Conservation (phyloP, 1,139 yeast species). For the Taiozyma sp. region DNA sequence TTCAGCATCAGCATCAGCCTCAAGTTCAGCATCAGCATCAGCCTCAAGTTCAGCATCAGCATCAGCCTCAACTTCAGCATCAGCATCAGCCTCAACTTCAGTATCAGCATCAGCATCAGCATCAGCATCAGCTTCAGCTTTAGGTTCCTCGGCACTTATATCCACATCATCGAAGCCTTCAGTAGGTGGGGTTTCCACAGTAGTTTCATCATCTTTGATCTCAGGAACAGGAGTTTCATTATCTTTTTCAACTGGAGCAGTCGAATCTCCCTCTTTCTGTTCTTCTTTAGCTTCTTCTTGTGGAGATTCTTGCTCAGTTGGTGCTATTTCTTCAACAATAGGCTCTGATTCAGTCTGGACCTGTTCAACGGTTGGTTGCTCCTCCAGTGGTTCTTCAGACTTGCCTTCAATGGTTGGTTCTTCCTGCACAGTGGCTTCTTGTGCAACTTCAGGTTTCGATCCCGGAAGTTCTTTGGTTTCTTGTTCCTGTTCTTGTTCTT, state of each 20-base stretch:
- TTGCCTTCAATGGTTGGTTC: not conserved
- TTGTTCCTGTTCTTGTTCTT: slow-evolving; percentile 11
- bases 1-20: not conserved
- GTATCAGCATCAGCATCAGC: slow-evolving; percentile 2
- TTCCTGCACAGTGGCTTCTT: not conserved
- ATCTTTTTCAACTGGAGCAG: not conserved
- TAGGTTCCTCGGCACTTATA: not conserved
- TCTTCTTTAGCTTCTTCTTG: not conserved
- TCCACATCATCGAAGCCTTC: slow-evolving; percentile 2
- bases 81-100: not conserved
- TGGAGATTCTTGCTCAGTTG: not conserved
- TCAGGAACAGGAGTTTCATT: slow-evolving; percentile 1
- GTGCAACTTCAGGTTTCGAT: not conserved
- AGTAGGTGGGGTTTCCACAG: slow-evolving; percentile 1
- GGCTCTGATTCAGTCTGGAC: slow-evolving; percentile 1
- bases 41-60: slow-evolving; percentile 3
- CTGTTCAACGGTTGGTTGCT: slow-evolving; percentile 2
- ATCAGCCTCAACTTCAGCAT: slow-evolving; percentile 2
- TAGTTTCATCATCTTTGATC: slow-evolving; percentile 1
- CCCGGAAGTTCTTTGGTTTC: slow-evolving; percentile 17
- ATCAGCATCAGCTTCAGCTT: not conserved
- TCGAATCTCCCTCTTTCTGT: not conserved
- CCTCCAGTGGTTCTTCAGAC: slow-evolving; percentile 5
- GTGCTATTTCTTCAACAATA: not conserved
- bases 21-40: slow-evolving; percentile 1